These are phyloP conservation scores for Ogataea saltuana DNA, from an alignment of 805 yeast genomes.

Conservation along the genomic window DNA sequence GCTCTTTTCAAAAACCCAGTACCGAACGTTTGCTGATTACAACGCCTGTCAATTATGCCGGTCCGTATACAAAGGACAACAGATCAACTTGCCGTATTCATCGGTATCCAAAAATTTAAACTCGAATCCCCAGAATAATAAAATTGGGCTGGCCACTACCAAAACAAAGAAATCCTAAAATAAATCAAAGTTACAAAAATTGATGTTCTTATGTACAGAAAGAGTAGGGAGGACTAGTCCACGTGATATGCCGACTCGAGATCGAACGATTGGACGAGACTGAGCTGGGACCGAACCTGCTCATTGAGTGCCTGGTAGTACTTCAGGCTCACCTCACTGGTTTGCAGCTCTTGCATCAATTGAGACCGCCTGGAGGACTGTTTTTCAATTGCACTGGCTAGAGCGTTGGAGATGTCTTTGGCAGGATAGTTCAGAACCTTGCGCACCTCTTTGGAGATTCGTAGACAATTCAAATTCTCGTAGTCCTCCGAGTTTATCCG, in stretches of 20 bases:
- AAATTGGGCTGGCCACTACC: not conserved
- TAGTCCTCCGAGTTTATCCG: constrained; percentile 72
- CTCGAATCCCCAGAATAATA: not conserved
- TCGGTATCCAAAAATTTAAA: not conserved
- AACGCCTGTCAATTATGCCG: not conserved
- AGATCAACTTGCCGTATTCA: constrained; percentile 17
- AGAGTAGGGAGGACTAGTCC: too few relatives aligned
- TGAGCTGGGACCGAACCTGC: constrained; percentile 26
- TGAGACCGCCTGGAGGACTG: constrained; percentile 58
- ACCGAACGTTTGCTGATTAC: not conserved
- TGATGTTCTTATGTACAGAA: constrained; percentile 5
- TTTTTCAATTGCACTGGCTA: constrained; percentile 66
- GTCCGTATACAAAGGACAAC: constrained; percentile 7
- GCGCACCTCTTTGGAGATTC: constrained; percentile 81
- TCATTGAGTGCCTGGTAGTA: constrained; percentile 52
- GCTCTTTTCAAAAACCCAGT: not conserved
- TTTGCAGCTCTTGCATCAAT: constrained; percentile 50
- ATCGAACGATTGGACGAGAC: constrained; percentile 20
- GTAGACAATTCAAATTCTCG: constrained; percentile 70
- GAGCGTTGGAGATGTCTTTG: constrained; percentile 71
- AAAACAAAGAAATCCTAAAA: not conserved
- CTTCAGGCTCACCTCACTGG: constrained; percentile 54
- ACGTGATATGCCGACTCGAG: too few relatives aligned
- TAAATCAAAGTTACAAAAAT: not conserved
- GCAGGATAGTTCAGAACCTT: constrained; percentile 80